Conservation (phyloP, 345 rosid genomes). For the Lepidium aucheri region DNA sequence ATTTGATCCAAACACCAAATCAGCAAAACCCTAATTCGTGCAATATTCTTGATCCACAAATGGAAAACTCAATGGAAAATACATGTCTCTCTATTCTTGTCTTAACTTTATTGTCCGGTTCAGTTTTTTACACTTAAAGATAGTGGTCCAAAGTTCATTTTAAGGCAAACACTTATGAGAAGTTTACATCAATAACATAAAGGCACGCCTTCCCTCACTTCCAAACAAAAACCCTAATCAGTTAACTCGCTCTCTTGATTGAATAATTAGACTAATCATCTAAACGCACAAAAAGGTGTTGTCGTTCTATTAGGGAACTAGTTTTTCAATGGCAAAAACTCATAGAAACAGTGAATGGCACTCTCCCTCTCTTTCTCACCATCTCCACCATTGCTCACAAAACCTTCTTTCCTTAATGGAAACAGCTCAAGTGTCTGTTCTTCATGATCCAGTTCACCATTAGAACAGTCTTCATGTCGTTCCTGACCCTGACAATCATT, state of each 20-base stretch:
- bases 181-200: constrained; percentile 28
- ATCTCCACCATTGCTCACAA: constrained; percentile 11
- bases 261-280: neutral
- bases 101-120: neutral
- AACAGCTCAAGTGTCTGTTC: constrained; percentile 66
- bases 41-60: neutral
- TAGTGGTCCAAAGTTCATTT: constrained; percentile 44
- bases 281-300: neutral
- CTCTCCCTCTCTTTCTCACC: constrained; percentile 28
- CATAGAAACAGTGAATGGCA: constrained; percentile 50
- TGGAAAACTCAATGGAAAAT: neutral
- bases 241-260: neutral
- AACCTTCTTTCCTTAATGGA: constrained; percentile 43
- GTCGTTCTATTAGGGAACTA: constrained; percentile 12
- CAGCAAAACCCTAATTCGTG: constrained; percentile 4
- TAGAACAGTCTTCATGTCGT: constrained; percentile 14
- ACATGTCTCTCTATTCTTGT: neutral
- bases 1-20: neutral
- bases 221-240: constrained; percentile 31
- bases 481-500: constrained; percentile 23
- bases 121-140: constrained; percentile 19
- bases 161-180: constrained; percentile 39
- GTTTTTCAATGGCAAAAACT: constrained; percentile 77
- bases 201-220: constrained; percentile 26
- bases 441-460: constrained; percentile 24